Percentiles rank a stretch among this genome's conserved stretches.
Conservation (phyloP, 75 land plant species). For the Pinus tabuliformis region DNA sequence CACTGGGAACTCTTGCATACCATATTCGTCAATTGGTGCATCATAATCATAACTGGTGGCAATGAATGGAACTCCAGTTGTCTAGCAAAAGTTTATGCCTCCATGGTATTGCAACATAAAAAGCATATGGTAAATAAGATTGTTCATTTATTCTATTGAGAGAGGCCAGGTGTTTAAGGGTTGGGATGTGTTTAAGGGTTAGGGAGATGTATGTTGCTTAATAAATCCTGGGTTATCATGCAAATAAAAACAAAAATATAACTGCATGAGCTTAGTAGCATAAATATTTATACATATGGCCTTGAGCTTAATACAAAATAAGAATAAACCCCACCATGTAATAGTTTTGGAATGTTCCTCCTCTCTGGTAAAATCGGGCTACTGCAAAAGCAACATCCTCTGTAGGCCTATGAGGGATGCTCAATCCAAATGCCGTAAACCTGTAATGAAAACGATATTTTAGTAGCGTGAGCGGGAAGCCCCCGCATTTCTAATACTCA, state of each 20-base stretch:
- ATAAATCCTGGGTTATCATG: neutral
- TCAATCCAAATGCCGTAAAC: slow-evolving; percentile 74
- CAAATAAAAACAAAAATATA: neutral
- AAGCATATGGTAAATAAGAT: too few relatives aligned
- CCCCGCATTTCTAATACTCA: neutral
- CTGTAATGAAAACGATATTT: slow-evolving; percentile 20
- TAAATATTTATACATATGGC: neutral
- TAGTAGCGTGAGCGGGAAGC: neutral
- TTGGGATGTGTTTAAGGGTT: too few relatives aligned
- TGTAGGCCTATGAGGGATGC: slow-evolving; percentile 77
- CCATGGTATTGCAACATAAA: slow-evolving; percentile 6
- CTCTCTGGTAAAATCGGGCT: slow-evolving; percentile 90
- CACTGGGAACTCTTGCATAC: too few relatives aligned
- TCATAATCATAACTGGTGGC: too few relatives aligned
- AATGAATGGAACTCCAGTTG: slow-evolving; percentile 8
- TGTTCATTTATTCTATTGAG: too few relatives aligned
- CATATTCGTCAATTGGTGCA: too few relatives aligned
- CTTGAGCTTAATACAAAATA: neutral
- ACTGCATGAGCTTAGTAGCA: too few relatives aligned
- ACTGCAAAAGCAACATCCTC: slow-evolving; percentile 96
- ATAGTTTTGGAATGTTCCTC: slow-evolving; percentile 95
- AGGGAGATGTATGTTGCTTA: too few relatives aligned
- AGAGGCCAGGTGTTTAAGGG: too few relatives aligned
- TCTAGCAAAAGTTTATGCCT: slow-evolving; percentile 72
- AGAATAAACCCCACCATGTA: slow-evolving; percentile 65